Conservation (phyloP, 129 eudicot species). For the Flaveria linearis region DNA sequence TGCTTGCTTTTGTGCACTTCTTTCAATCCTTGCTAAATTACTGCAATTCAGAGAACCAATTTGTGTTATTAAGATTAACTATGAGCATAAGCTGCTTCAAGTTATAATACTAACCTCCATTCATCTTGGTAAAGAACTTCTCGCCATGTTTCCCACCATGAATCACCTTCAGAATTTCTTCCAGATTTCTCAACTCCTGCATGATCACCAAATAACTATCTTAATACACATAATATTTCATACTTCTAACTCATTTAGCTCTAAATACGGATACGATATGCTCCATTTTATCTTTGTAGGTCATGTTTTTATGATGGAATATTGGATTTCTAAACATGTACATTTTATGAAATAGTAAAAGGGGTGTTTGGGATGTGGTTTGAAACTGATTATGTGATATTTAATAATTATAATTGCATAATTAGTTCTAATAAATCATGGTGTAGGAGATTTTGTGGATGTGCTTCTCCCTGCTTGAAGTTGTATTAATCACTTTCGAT, state of each 20-base stretch:
- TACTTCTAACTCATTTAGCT: background rate
- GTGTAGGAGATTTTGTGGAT: background rate
- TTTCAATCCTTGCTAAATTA: constrained; percentile 86
- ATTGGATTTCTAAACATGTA: background rate
- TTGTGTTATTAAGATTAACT: constrained; percentile 11
- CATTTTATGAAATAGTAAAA: background rate
- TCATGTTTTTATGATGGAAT: background rate
- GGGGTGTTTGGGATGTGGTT: background rate
- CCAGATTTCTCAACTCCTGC: constrained; percentile 96
- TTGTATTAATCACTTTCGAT: background rate
- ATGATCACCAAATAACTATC: constrained; percentile 3
- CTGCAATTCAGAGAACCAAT: constrained; percentile 43
- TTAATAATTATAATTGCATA: background rate
- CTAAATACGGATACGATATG: background rate
- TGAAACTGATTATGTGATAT: background rate
- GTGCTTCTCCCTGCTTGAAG: background rate
- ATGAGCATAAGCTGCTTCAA: background rate
- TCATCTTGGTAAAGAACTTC: constrained; percentile 98
- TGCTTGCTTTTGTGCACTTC: constrained; percentile 98
- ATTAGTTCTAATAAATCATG: background rate
- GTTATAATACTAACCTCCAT: constrained; percentile 64
- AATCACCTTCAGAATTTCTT: constrained; percentile 84
- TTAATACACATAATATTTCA: background rate
- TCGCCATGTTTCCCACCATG: constrained; percentile 99
- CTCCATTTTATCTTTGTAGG: background rate